Conservation (phyloP, 2,329 filamentous ascomycete genomes). For the Aspergillus sp. region DNA sequence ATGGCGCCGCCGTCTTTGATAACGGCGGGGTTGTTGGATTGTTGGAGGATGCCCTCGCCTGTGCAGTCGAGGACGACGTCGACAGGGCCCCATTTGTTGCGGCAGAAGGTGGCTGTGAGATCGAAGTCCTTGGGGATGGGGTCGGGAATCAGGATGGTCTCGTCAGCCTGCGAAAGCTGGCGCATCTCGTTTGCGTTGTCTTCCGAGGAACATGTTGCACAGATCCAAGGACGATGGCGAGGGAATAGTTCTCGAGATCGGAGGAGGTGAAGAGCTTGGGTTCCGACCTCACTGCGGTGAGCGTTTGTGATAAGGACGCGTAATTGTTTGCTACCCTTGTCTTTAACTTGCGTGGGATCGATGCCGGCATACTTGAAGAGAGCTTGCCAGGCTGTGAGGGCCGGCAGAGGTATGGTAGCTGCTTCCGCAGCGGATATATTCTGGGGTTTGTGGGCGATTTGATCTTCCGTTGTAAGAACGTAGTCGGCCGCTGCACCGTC, state of each 20-base stretch:
- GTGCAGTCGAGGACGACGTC: constrained; percentile 44
- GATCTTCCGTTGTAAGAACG: constrained; percentile 36
- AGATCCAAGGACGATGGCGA: constrained; percentile 35
- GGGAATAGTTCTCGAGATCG: constrained; percentile 35
- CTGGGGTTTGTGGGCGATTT: constrained; percentile 39
- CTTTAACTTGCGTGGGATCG: constrained; percentile 22
- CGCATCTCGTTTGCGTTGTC: constrained; percentile 29
- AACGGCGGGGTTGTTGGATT: constrained; percentile 32
- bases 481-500: constrained; percentile 46
- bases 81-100: constrained; percentile 34
- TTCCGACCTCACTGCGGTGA: constrained; percentile 36
- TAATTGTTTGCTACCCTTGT: constrained; percentile 11
- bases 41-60: constrained; percentile 33
- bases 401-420: constrained; percentile 38
- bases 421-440: constrained; percentile 37
- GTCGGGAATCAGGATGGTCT: constrained; percentile 31
- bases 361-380: constrained; percentile 39
- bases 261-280: constrained; percentile 39
- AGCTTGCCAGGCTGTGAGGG: constrained; percentile 44
- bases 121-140: constrained; percentile 27
- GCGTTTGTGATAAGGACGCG: constrained; percentile 42
- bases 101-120: constrained; percentile 31
- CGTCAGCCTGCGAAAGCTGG: constrained; percentile 32
- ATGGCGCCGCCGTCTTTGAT: constrained; percentile 35
- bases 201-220: constrained; percentile 31